phyloP scores from a whole-genome alignment of 1,139 yeast genomes.

The Candida tropicalis region DNA sequence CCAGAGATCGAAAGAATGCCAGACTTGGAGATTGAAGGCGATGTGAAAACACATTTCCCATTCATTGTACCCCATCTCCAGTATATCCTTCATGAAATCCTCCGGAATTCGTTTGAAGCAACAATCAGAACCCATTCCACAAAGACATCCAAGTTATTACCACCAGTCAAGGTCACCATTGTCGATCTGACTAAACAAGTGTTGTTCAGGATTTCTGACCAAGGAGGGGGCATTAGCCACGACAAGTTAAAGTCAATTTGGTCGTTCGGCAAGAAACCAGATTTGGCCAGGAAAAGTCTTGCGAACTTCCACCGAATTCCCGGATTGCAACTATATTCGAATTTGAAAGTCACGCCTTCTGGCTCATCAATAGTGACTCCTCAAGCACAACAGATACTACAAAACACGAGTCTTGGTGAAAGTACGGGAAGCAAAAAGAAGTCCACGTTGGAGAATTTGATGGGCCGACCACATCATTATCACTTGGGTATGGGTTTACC shows the following conservation, averaged over 20 bases:
- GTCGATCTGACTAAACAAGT: constrained; percentile 68
- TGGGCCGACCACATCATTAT: constrained; percentile 70
- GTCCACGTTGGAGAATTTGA: constrained; percentile 48
- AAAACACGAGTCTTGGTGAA: constrained; percentile 36
- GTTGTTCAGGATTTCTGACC: constrained; percentile 79
- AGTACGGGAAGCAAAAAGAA: constrained; percentile 33
- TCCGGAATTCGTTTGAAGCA: constrained; percentile 84
- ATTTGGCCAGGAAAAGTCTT: constrained; percentile 55
- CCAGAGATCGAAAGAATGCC: constrained; percentile 70
- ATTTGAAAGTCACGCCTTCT: constrained; percentile 40
- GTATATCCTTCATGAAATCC: constrained; percentile 81
- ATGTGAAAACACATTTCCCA: constrained; percentile 63
- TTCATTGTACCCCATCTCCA: constrained; percentile 86
- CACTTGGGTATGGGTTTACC: constrained; percentile 89
- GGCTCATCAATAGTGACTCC: constrained; percentile 39
- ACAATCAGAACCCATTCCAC: constrained; percentile 52
- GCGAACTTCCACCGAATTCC: constrained; percentile 71
- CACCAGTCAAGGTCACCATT: constrained; percentile 74
- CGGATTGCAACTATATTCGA: constrained; percentile 50
- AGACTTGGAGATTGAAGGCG: constrained; percentile 72
- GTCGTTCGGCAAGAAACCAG: constrained; percentile 79
- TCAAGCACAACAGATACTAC: constrained; percentile 22
- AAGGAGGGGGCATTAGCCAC: constrained; percentile 81
- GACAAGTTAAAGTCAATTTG: constrained; percentile 65
- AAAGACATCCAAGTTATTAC: constrained; percentile 41